Base-by-base conservation (phyloP, 2,329 filamentous ascomycete genomes). In the Pezicula radicicola region DNA sequence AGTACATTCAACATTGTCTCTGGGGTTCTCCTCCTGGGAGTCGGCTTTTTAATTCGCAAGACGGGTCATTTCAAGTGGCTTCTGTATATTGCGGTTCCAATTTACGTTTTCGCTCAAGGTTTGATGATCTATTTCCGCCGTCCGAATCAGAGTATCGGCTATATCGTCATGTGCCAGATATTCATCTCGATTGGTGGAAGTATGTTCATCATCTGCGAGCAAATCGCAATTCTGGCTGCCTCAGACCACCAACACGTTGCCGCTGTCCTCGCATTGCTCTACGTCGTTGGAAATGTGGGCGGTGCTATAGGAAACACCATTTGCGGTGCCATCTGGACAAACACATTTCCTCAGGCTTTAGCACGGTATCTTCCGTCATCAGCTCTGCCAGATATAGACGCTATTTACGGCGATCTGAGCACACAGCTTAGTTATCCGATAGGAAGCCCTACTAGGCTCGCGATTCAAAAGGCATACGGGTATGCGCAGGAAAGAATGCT, bases 281-380 rank as follows among this genome's bases (percentile, higher is more conserved):
- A 79, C 39, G 75, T 87, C 6, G 79, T 83, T 16, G 76, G 80
- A 57, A 80, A 78, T 56, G 75, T 87, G 55, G 84, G 83, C 37
- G 76, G 75, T 37, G 80, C 83, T 1, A 70, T 85, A 10, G 84
- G 83, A 2, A 75, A 75, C 2, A 77, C 83, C 15, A 77, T 88
- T 47, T 79, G 83, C 2, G 78, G 77, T 0, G 82, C 84, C 12
- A 81, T 89, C 57, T 88, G 84, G 84, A 82, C 80, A 0, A 75
- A 78, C 55, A 76, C 79, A 1, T 81, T 88, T 61, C 75, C 75
- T 2, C 66, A 69, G 28, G 79, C 78, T 13, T 72, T 87, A 4
- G 59, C 62, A 27, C 56, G 65, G 33, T 77, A 79, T 55, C 72
- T 87, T 1, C 84, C 84, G 0, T 63, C 54, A 6, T 55, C 58